Base-by-base conservation (phyloP, 305 asterid genomes). In the Fraxinus dipetala region DNA sequence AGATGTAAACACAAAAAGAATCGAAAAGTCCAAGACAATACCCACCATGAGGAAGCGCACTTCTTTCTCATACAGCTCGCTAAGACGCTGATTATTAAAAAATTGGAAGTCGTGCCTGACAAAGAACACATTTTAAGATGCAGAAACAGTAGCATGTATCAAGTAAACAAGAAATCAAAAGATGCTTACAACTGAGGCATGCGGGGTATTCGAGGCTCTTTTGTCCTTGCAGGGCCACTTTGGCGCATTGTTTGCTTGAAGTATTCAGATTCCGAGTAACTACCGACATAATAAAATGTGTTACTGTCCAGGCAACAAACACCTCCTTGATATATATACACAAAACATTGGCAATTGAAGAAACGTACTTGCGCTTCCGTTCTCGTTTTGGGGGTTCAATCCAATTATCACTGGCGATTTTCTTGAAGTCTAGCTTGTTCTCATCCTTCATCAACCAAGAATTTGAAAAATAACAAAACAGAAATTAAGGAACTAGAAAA, bases 201-300 rank as follows among this genome's bases (percentile, higher is more conserved):
- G 84, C 99, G 97, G 80, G 99, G 99, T 85, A 96, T 95, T 81
- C 98, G 92, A 82, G 98, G 98, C 89, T 96, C 99, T 85, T 93
- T 96, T 38, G 99, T 93, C 84, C 87, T 92, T 16, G 94, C 91
- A 78, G 99, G 98, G 85, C 98, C 99, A 91, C 92, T 91, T 85
- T 92, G 98, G 67, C 99, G 98, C 98, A 96, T 92, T 83, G 99
- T 96, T 89, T 96, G 99, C 95, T 96, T 96, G 88, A 93, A 95
- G 91, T 96, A 95, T 87, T 96, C 99, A 0, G 98, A 92, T 77
- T 96, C 99, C 0, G 99, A 96, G 91, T 96, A 96, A 87, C 99
- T 96, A 75, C 22, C 24, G 0, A 72, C 43, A 32, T 31, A 16
- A 72, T 32, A 32, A 70, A 14, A 32, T 14, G 45, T 72, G 26